Evolutionary conservation across 306 rosid species (phyloP), one percentile per base, ranked within the genome.

Genomic region (Crataegus laevigata): DNA sequence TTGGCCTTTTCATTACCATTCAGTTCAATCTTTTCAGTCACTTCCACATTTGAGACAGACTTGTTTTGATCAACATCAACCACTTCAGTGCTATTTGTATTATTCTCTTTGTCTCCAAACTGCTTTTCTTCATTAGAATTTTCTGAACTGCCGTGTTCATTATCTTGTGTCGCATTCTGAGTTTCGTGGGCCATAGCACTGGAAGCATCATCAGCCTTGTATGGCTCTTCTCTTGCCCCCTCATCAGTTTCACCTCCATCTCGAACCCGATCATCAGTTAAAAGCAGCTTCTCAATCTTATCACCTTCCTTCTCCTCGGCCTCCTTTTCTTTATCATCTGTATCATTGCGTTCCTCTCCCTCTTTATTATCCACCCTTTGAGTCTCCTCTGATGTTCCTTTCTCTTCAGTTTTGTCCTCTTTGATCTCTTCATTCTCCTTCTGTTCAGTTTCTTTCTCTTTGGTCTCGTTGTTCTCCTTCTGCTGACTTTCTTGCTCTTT

Each of bases 121-220:
- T 84, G 83, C 74, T 87, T 83, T 73, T 62, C 76, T 74, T 88
- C 82, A 61, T 74, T 85, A 17, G 76, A 38, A 77, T 76, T 86
- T 72, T 82, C 79, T 15, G 55, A 68, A 51, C 78, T 79, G 51
- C 77, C 77, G 73, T 84, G 77, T 75, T 75, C 86, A 58, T 74
- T 81, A 67, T 58, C 86, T 55, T 78, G 73, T 8, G 76, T 57
- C 52, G 30, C 22, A 38, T 81, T 85, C 81, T 83, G 87, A 11
- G 82, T 77, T 68, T 81, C 86, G 30, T 87, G 80, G 32, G 66
- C 91, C 21, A 94, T 94, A 59, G 89, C 94, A 81, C 93, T 91
- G 40, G 97, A 85, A 70, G 97, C 96, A 73, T 90, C 87, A 76
- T 94, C 97, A 59, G 84, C 96, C 47, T 89, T 78, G 87, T 91